Conservation (phyloP, 2,329 filamentous ascomycete genomes). For the Podosphaera leucotricha region DNA sequence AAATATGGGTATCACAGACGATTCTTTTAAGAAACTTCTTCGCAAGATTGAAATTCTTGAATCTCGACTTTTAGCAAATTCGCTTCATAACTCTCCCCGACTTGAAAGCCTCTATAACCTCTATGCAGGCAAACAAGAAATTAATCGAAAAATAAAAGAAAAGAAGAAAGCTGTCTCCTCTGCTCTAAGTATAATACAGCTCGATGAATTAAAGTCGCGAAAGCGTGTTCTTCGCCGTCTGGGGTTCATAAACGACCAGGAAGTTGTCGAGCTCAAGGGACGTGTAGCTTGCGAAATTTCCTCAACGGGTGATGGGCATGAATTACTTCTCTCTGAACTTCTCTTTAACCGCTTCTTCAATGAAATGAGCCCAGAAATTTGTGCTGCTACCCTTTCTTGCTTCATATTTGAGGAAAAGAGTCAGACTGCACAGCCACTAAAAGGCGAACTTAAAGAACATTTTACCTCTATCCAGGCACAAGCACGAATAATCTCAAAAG, state of each 20-base stretch:
- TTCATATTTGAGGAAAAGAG: constrained; percentile 98
- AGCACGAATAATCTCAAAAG: constrained; percentile 72
- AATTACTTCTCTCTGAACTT: constrained; percentile 76
- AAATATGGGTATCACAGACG: constrained; percentile 85
- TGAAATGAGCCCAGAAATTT: constrained; percentile 68
- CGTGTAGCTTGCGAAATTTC: constrained; percentile 96
- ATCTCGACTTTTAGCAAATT: constrained; percentile 68
- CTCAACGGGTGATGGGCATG: constrained; percentile 59
- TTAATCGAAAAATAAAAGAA: constrained; percentile 60
- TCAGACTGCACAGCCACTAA: constrained; percentile 43
- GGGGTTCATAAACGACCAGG: constrained; percentile 83
- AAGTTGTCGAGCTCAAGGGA: constrained; percentile 91
- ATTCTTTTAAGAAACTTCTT: constrained; percentile 78
- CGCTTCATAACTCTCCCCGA: constrained; percentile 72
- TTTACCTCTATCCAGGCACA: constrained; percentile 71
- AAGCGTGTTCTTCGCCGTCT: constrained; percentile 87
- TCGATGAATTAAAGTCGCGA: constrained; percentile 87
- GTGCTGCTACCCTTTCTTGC: constrained; percentile 66
- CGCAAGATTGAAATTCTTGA: constrained; percentile 94
- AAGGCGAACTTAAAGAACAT: constrained; percentile 68
- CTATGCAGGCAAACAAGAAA: constrained; percentile 57
- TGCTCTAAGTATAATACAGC: constrained; percentile 69
- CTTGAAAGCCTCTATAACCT: constrained; percentile 68
- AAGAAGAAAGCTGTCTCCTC: constrained; percentile 70
- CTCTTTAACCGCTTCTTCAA: constrained; percentile 98